Evolutionary conservation across 768 basidiomycete species (phyloP).

Genomic region (Rhodosporidiobolus sp.): DNA sequence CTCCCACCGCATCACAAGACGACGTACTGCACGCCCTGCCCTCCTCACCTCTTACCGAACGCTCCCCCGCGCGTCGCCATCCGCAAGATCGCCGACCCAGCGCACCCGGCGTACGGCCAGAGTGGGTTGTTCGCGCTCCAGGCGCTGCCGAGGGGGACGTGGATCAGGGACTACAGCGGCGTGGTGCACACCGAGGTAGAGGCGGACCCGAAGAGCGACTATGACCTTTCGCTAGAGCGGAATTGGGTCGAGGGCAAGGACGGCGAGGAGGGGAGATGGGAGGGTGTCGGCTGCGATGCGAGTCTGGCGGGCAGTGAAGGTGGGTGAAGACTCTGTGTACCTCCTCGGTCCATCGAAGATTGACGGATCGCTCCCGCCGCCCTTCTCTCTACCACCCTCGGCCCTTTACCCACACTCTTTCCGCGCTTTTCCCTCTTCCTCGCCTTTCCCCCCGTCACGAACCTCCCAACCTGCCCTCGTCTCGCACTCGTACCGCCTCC

Average conservation of each 20-base stretch:
- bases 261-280: constrained; percentile 49
- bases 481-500: too few relatives aligned
- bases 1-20: constrained; percentile 5
- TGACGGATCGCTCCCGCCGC: too few relatives aligned
- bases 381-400: too few relatives aligned
- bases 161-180: constrained; percentile 77
- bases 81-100: constrained; percentile 12
- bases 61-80: constrained; percentile 11
- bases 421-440: too few relatives aligned
- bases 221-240: constrained; percentile 70
- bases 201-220: constrained; percentile 61
- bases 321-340: too few relatives aligned
- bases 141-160: constrained; percentile 64
- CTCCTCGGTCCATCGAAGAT: too few relatives aligned
- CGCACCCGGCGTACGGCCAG: constrained; percentile 76
- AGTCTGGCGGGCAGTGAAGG: constrained; percentile 61
- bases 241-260: not conserved
- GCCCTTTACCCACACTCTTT: not conserved
- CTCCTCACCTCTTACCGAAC: constrained; percentile 12
- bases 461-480: too few relatives aligned
- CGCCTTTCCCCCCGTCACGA: too few relatives aligned
- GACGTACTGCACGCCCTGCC: constrained; percentile 17
- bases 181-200: constrained; percentile 77
- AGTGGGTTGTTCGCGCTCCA: constrained; percentile 67
- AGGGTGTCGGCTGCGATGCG: constrained; percentile 72